Conservation (phyloP, 805 yeast genomes). For the Sugiyamaella smithiae region DNA sequence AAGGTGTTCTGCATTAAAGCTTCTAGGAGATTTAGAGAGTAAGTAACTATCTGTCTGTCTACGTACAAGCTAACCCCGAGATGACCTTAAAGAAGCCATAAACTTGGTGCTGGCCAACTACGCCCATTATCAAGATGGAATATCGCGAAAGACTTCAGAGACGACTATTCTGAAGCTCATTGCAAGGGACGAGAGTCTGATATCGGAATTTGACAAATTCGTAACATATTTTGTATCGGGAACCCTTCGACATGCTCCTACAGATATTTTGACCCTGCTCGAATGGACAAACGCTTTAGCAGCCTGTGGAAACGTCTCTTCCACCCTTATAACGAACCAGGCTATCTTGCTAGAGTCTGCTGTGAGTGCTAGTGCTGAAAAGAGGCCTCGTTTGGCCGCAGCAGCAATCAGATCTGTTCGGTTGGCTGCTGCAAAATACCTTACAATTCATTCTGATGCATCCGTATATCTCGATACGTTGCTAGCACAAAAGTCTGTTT, state of each 20-base stretch:
- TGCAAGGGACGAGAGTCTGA: conserved; percentile 33
- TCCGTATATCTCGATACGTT: conserved; percentile 10
- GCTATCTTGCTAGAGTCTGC: neutral
- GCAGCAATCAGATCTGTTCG: conserved; percentile 30
- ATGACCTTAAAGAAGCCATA: neutral
- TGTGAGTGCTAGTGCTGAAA: conserved; percentile 23
- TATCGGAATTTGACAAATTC: conserved; percentile 33
- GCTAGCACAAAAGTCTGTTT: neutral
- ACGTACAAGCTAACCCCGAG: neutral
- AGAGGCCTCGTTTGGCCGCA: conserved; percentile 28
- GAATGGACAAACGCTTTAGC: conserved; percentile 52
- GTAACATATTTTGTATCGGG: conserved; percentile 18
- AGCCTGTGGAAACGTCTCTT: conserved; percentile 4
- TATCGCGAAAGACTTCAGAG: conserved; percentile 45
- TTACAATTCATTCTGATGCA: neutral
- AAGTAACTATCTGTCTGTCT: neutral
- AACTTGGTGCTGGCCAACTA: conserved; percentile 45
- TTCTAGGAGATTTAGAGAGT: neutral
- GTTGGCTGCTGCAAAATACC: conserved; percentile 20
- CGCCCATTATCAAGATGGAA: conserved; percentile 49
- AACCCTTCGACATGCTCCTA: conserved; percentile 39
- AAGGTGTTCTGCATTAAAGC: neutral
- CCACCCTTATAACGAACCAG: neutral
- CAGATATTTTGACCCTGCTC: conserved; percentile 56
- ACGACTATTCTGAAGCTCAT: conserved; percentile 41